These are phyloP conservation scores for Melastoma malabathricum DNA, from an alignment of 345 rosid genomes.

Conservation along the genomic window DNA sequence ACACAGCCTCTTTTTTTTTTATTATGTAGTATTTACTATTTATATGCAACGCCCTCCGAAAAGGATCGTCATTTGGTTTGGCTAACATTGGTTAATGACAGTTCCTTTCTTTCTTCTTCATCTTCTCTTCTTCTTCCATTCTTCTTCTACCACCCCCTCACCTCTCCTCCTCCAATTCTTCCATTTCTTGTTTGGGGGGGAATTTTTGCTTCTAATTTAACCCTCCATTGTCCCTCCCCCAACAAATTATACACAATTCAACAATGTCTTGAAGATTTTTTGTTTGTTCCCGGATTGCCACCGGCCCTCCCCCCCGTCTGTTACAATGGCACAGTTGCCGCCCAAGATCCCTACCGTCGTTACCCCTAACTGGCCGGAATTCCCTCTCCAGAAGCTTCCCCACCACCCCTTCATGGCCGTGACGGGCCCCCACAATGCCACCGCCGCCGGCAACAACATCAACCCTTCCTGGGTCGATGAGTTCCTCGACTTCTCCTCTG, in stretches of 20 bases:
- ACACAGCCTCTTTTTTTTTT: too few species aligned
- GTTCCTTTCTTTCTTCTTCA: too few species aligned
- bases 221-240: too few species aligned
- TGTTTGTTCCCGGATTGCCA: too few species aligned
- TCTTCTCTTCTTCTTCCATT: too few species aligned
- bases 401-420: conserved; percentile 26
- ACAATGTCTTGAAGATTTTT: too few species aligned
- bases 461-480: conserved; percentile 74
- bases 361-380: conserved; percentile 62
- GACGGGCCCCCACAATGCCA: conserved; percentile 8
- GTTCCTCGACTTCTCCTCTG: conserved; percentile 68
- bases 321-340: conserved; percentile 69
- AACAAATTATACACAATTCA: too few species aligned
- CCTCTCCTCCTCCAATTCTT: too few species aligned
- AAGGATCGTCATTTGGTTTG: conserved; percentile 7
- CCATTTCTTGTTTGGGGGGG: too few species aligned
- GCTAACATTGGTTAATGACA: too few species aligned
- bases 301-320: background rate
- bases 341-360: conserved; percentile 83
- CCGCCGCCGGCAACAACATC: conserved; percentile 11
- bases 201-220: too few species aligned
- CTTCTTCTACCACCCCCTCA: too few species aligned
- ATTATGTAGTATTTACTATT: background rate
- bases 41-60: background rate
- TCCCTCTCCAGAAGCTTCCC: conserved; percentile 10